Evolutionary conservation across 108 stramenopile species (phyloP).

Genomic region (Schizochytrium sp.): DNA sequence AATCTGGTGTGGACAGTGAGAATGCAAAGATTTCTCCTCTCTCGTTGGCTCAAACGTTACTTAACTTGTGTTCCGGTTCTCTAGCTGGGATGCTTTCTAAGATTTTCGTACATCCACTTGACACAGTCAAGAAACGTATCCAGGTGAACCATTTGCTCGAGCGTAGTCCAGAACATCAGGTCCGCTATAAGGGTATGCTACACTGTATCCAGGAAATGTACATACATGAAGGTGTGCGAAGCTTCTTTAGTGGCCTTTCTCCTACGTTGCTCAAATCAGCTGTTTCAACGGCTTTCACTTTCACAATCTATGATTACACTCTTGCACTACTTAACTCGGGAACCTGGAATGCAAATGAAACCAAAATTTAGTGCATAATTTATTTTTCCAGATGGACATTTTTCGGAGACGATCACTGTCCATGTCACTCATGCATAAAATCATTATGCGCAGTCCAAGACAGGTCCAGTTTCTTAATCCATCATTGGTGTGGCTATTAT

Average conservation of each 20-base stretch:
- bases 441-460: too few relatives aligned
- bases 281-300: conserved; percentile 22
- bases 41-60: background rate
- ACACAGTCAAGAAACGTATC: conserved; percentile 37
- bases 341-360: too few relatives aligned
- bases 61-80: background rate
- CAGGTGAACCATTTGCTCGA: conserved; percentile 42
- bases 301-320: conserved; percentile 1
- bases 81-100: conserved; percentile 17
- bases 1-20: background rate
- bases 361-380: too few relatives aligned
- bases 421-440: too few relatives aligned
- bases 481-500: too few relatives aligned
- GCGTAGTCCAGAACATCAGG: background rate
- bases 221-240: background rate
- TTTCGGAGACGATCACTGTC: too few relatives aligned
- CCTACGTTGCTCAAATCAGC: conserved; percentile 44
- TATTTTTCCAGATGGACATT: too few relatives aligned
- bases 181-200: background rate
- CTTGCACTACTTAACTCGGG: background rate
- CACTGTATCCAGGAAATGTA: conserved; percentile 39
- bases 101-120: conserved; percentile 39
- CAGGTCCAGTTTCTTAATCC: too few relatives aligned
- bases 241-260: conserved; percentile 14
- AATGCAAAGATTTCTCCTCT: background rate